Evolutionary conservation across 768 basidiomycete genomes (phyloP).

Genomic region (Coprinopsis marcescibilis): DNA sequence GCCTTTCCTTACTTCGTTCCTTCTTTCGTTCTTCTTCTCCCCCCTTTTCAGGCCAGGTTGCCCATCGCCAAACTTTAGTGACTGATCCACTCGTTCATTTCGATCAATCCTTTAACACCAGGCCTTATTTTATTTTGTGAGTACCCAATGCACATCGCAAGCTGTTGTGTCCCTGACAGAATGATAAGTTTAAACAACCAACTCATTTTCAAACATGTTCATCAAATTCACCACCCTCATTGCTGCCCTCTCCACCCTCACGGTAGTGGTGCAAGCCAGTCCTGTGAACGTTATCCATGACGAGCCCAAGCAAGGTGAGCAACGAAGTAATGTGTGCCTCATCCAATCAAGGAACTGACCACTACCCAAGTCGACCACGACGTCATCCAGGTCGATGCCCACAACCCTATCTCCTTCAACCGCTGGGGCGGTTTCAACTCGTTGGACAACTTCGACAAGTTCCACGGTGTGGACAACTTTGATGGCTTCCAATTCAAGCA

Average conservation of each 20-base stretch:
- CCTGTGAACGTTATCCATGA: background rate
- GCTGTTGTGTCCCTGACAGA: too few species aligned
- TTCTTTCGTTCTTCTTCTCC: background rate
- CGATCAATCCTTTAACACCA: background rate
- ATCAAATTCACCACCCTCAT: background rate
- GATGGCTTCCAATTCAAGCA: conserved; percentile 29
- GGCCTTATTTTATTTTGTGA: too few species aligned
- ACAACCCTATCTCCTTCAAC: conserved; percentile 25
- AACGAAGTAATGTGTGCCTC: too few species aligned
- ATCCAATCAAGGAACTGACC: too few species aligned
- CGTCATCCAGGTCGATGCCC: too few species aligned
- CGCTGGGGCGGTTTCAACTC: conserved; percentile 35
- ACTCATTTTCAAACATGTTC: background rate
- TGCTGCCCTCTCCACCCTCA: background rate
- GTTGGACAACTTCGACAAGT: conserved; percentile 37
- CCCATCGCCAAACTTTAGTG: background rate
- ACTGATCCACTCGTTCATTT: background rate
- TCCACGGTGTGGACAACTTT: conserved; percentile 40
- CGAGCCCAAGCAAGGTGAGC: too few species aligned
- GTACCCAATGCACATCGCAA: too few species aligned
- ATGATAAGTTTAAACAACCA: too few species aligned
- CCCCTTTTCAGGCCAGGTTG: conserved; percentile 1
- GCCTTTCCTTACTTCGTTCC: background rate
- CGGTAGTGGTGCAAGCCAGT: background rate
- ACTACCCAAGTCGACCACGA: too few species aligned